These are phyloP conservation scores for Dendrostoma leiphaemia DNA, from an alignment of 2,329 filamentous ascomycete species.

Conservation along the genomic window DNA sequence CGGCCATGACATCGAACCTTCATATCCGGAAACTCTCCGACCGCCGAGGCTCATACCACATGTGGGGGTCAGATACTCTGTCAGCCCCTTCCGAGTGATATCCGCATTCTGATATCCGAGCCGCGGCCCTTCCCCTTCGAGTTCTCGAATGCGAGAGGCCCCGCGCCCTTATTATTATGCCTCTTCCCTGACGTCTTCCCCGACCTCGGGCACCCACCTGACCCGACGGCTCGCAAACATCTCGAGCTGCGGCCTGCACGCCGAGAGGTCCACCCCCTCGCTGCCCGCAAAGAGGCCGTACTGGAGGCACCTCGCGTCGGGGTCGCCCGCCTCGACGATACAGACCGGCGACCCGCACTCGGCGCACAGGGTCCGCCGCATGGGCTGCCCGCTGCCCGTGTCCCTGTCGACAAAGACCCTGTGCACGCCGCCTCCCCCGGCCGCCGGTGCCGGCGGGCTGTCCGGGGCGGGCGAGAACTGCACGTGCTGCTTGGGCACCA, in stretches of 20 bases:
- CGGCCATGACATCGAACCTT: no score
- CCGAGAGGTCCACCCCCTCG: constrained; percentile 1
- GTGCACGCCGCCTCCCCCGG: background rate
- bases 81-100: no score
- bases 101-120: no score
- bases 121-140: no score
- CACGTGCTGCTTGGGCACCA: constrained; percentile 15
- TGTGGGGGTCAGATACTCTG: no score
- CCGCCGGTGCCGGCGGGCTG: background rate
- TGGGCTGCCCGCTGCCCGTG: constrained; percentile 13
- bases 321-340: constrained; percentile 8
- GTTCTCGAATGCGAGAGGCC: no score
- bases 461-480: constrained; percentile 1
- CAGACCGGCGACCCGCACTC: constrained; percentile 17
- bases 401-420: constrained; percentile 10
- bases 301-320: constrained; percentile 12
- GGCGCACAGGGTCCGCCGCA: constrained; percentile 18
- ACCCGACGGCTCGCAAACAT: constrained; percentile 14
- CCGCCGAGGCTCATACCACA: no score
- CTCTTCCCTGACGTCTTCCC: constrained; percentile 11
- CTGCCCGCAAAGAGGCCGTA: constrained; percentile 14
- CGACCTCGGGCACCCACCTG: constrained; percentile 13
- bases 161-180: background rate
- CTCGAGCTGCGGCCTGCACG: constrained; percentile 6
- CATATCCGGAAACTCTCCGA: no score